phyloP scores from a whole-genome alignment of 2,329 filamentous ascomycete species.

The Hypoxylon sp. region DNA sequence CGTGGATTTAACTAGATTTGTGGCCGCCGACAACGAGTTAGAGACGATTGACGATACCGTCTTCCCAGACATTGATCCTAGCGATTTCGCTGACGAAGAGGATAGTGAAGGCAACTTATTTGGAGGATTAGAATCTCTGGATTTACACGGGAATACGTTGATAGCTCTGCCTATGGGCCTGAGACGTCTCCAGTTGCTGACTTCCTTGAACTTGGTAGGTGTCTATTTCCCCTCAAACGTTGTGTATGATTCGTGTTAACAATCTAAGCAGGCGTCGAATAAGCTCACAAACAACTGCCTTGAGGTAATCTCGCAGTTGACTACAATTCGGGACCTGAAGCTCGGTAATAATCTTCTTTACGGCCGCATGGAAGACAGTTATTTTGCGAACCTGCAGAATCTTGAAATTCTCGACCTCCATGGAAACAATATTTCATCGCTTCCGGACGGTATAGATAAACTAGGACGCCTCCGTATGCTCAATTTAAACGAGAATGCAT shows the following conservation, averaged over 20 bases:
- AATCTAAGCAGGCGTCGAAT: slow-evolving; percentile 77
- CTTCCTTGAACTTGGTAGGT: slow-evolving; percentile 84
- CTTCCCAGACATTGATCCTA: slow-evolving; percentile 80
- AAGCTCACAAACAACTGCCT: slow-evolving; percentile 80
- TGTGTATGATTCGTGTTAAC: slow-evolving; percentile 46
- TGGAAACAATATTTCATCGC: slow-evolving; percentile 79
- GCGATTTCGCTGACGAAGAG: slow-evolving; percentile 73
- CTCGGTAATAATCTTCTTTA: slow-evolving; percentile 83
- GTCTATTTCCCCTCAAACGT: neutral
- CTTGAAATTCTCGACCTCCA: slow-evolving; percentile 88
- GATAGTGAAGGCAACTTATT: slow-evolving; percentile 81
- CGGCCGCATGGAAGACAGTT: slow-evolving; percentile 73
- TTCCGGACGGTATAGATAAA: slow-evolving; percentile 77
- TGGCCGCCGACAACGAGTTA: slow-evolving; percentile 92
- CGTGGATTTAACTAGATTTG: slow-evolving; percentile 86
- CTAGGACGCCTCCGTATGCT: slow-evolving; percentile 80
- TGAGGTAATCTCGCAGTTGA: slow-evolving; percentile 80
- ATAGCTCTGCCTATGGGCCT: slow-evolving; percentile 81
- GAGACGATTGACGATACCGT: slow-evolving; percentile 78
- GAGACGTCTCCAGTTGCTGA: slow-evolving; percentile 79
- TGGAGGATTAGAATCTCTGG: slow-evolving; percentile 82
- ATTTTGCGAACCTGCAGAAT: slow-evolving; percentile 74
- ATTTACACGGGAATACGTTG: slow-evolving; percentile 88
- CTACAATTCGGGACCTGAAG: slow-evolving; percentile 81
- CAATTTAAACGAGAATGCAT: slow-evolving; percentile 84